Evolutionary conservation across 108 stramenopile species (phyloP).

Genomic region (Nitzschia palea): DNA sequence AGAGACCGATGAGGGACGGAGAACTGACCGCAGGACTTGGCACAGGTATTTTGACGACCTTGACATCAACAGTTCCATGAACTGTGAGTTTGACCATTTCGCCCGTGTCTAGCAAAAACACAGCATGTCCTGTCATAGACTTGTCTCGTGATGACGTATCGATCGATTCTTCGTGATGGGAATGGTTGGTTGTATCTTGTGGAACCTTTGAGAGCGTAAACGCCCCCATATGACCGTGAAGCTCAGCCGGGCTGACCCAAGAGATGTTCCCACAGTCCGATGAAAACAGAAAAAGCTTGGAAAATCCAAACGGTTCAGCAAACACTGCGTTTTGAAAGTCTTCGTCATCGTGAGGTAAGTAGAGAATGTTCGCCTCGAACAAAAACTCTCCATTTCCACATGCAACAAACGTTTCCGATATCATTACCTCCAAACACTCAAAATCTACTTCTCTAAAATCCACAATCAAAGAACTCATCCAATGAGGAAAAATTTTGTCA

Average conservation of each 20-base stretch:
- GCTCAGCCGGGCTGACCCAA: slow-evolving; percentile 30
- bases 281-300: slow-evolving; percentile 48
- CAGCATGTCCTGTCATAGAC: slow-evolving; percentile 2
- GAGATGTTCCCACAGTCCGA: slow-evolving; percentile 38
- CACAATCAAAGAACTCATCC: slow-evolving; percentile 21
- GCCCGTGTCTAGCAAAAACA: neutral
- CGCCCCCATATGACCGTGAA: neutral
- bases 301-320: slow-evolving; percentile 10
- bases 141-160: neutral
- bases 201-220: neutral
- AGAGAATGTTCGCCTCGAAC: slow-evolving; percentile 41
- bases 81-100: neutral
- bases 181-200: neutral
- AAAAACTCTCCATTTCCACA: slow-evolving; percentile 61
- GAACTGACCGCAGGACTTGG: neutral
- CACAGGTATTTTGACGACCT: neutral
- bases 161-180: neutral
- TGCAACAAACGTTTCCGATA: slow-evolving; percentile 38
- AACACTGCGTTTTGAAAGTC: neutral
- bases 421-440: slow-evolving; percentile 22
- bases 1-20: neutral
- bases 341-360: slow-evolving; percentile 22
- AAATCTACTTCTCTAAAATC: slow-evolving; percentile 22
- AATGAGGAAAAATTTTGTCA: slow-evolving; percentile 19
- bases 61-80: neutral